Conservation (phyloP, 257 asterid genomes). For the Thymus quinquecostatus region DNA sequence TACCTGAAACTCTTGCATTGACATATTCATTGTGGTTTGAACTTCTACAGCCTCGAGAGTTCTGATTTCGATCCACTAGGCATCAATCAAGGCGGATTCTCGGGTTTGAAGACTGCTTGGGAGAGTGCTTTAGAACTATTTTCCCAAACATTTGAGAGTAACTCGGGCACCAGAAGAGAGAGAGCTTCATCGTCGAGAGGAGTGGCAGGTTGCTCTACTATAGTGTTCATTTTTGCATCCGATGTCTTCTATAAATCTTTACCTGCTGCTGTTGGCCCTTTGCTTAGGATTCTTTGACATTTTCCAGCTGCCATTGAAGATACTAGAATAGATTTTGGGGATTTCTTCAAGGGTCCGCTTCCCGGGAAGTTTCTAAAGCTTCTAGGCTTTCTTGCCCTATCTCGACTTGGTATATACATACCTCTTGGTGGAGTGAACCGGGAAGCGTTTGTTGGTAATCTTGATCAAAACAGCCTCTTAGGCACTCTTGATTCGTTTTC, state of each 20-base stretch:
- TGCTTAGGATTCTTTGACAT: constrained; percentile 58
- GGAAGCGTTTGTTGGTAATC: constrained; percentile 87
- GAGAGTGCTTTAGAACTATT: constrained; percentile 45
- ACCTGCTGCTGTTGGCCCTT: constrained; percentile 49
- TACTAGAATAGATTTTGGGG: constrained; percentile 92
- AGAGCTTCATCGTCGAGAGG: constrained; percentile 76
- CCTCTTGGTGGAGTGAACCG: constrained; percentile 98
- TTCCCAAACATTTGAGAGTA: constrained; percentile 59
- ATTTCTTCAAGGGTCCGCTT: constrained; percentile 97
- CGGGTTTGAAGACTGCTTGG: constrained; percentile 56
- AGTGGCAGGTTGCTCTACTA: constrained; percentile 71
- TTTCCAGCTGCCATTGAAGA: constrained; percentile 98
- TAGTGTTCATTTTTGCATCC: constrained; percentile 1
- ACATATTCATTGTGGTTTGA: constrained; percentile 27
- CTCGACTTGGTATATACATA: constrained; percentile 89
- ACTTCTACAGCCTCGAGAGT: constrained; percentile 46
- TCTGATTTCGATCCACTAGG: constrained; percentile 80
- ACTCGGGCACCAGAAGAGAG: constrained; percentile 76
- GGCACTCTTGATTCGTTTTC: constrained; percentile 95
- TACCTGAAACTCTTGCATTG: background rate
- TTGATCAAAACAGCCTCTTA: constrained; percentile 87
- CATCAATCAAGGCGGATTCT: constrained; percentile 55
- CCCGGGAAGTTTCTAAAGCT: constrained; percentile 97
- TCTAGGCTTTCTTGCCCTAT: constrained; percentile 81
- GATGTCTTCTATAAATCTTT: constrained; percentile 33